phyloP scores from a whole-genome alignment of 1,284 basidiomycete genomes.

The Rhodotorula sp. region DNA sequence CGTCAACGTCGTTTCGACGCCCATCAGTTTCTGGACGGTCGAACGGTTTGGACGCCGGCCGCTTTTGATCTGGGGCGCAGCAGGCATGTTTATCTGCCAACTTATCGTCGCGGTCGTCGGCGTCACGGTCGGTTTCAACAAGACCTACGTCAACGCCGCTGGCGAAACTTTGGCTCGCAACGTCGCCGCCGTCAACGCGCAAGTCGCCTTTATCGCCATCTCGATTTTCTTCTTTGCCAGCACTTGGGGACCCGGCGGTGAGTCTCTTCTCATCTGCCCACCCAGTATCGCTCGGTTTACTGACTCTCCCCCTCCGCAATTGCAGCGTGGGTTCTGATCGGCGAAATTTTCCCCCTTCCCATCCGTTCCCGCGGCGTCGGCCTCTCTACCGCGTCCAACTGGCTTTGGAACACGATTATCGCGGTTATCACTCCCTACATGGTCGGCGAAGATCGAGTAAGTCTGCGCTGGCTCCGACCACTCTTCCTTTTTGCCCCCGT shows the following conservation, averaged over 20 bases:
- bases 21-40: slow-evolving; percentile 47
- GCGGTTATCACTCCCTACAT: slow-evolving; percentile 38
- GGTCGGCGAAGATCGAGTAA: slow-evolving; percentile 32
- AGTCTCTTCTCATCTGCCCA: background rate
- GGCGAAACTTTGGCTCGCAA: slow-evolving; percentile 36
- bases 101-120: slow-evolving; percentile 46
- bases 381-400: slow-evolving; percentile 48
- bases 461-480: too few species aligned
- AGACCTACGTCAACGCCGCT: slow-evolving; percentile 21
- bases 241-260: slow-evolving; percentile 41
- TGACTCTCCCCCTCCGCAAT: slow-evolving; percentile 15
- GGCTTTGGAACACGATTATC: slow-evolving; percentile 50
- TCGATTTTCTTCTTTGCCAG: slow-evolving; percentile 46
- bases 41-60: slow-evolving; percentile 47
- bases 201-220: slow-evolving; percentile 47
- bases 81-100: slow-evolving; percentile 60
- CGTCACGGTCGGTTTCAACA: slow-evolving; percentile 40
- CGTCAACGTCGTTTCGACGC: slow-evolving; percentile 48
- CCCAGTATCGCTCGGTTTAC: too few species aligned
- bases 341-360: slow-evolving; percentile 42
- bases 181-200: slow-evolving; percentile 43
- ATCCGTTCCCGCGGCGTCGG: slow-evolving; percentile 45
- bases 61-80: slow-evolving; percentile 65
- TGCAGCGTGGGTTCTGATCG: slow-evolving; percentile 41
- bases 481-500: too few species aligned